A percentile compares a stretch with the other conserved stretches of the same genome.
phyloP scores from a whole-genome alignment of 352 stramenopile genomes.

The Globisporangium polare region DNA sequence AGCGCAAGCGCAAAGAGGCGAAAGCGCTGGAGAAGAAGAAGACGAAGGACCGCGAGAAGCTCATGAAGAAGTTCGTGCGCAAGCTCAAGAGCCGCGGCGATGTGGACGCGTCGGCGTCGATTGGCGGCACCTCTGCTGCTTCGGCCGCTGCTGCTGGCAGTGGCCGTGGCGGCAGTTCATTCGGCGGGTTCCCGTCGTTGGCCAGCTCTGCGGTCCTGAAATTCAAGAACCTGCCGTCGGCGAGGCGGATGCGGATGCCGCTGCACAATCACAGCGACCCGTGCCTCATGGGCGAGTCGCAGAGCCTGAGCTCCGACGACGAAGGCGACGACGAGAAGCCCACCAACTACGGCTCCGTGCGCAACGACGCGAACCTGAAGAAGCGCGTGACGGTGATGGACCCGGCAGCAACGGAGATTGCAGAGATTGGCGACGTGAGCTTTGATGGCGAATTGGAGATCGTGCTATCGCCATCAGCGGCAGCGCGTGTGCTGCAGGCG shows the following conservation, averaged over 20 bases:
- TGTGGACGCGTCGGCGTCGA: background rate
- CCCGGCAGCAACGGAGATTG: background rate
- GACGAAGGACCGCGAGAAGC: constrained; percentile 13
- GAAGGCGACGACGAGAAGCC: constrained; percentile 14
- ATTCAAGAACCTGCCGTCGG: constrained; percentile 12
- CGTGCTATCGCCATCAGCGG: background rate
- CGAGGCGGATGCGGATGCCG: constrained; percentile 8
- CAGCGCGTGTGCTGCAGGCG: constrained; percentile 1
- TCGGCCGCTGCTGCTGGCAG: background rate
- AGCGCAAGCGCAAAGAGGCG: background rate
- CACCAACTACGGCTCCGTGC: constrained; percentile 16
- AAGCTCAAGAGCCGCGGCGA: constrained; percentile 18
- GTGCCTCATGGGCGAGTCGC: constrained; percentile 17
- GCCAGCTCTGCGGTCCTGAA: constrained; percentile 19
- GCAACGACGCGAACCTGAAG: background rate
- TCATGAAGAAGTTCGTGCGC: constrained; percentile 13
- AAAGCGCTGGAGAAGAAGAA: background rate
- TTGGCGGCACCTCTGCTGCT: background rate
- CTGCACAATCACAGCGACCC: constrained; percentile 16
- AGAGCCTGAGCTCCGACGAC: constrained; percentile 20
- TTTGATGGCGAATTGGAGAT: constrained; percentile 12
- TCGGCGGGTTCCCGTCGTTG: constrained; percentile 15
- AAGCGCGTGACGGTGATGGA: background rate
- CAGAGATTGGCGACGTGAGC: background rate
- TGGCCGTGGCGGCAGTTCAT: background rate